A percentile compares a stretch with the other conserved stretches of the same genome.
Conservation (phyloP, 1,139 yeast genomes). For the Protomyces macrosporus region DNA sequence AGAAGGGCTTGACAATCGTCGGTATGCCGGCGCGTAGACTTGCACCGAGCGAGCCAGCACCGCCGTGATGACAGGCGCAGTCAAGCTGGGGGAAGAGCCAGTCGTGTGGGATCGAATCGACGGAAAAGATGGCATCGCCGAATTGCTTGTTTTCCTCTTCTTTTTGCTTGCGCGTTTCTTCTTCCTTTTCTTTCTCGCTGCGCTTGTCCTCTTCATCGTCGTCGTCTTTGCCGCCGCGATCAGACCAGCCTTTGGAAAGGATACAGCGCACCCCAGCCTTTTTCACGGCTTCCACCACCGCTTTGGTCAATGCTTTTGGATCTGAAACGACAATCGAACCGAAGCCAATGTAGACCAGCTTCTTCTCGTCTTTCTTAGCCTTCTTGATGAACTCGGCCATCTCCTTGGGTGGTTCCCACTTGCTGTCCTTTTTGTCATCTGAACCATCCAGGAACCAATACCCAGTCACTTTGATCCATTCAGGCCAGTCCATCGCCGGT, state of each 20-base stretch:
- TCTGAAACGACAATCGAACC: conserved; percentile 90
- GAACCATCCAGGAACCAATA: conserved; percentile 84
- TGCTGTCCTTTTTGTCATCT: conserved; percentile 40
- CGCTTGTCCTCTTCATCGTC: conserved; percentile 29
- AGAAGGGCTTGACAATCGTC: conserved; percentile 85
- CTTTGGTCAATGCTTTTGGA: conserved; percentile 69
- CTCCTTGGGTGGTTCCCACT: conserved; percentile 59
- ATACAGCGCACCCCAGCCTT: conserved; percentile 80
- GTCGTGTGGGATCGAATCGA: conserved; percentile 81
- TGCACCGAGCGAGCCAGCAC: conserved; percentile 96
- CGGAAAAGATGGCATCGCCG: conserved; percentile 64
- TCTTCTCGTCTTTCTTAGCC: conserved; percentile 59
- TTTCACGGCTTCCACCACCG: conserved; percentile 70
- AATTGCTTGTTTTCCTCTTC: conserved; percentile 44
- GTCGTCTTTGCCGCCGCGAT: conserved; percentile 42
- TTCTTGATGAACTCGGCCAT: conserved; percentile 55
- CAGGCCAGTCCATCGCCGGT: conserved; percentile 88
- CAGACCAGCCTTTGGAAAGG: conserved; percentile 93
- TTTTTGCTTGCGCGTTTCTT: conserved; percentile 29
- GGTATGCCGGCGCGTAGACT: conserved; percentile 80
- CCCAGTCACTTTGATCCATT: conserved; percentile 91
- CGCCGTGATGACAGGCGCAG: conserved; percentile 97
- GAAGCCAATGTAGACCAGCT: conserved; percentile 84
- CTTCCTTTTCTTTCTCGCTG: background rate
- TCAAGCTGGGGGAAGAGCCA: conserved; percentile 87